These are phyloP conservation scores for Melampsora americana DNA, from an alignment of 1,284 basidiomycete genomes.

Conservation along the genomic window DNA sequence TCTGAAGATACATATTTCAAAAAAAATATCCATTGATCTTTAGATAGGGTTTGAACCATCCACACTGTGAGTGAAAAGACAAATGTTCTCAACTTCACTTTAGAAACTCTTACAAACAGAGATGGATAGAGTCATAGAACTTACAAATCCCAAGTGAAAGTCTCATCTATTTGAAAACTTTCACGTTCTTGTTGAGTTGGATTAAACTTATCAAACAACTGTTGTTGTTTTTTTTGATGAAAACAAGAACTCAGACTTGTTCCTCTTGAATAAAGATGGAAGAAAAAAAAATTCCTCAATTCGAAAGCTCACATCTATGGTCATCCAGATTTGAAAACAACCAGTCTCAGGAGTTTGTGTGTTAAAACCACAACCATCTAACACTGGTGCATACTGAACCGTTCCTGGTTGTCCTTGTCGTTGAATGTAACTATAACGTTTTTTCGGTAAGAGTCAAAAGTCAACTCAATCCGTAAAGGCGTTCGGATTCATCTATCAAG, in stretches of 20 bases:
- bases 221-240: no score
- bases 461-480: no score
- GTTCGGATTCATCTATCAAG: neutral
- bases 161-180: neutral
- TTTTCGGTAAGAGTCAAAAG: no score
- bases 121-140: neutral
- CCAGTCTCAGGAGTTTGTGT: neutral
- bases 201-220: neutral
- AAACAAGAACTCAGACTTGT: neutral
- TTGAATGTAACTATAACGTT: neutral
- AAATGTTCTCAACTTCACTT: no score
- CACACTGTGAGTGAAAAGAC: no score
- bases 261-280: neutral
- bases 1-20: no score
- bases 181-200: neutral
- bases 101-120: no score
- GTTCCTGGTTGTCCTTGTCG: constrained; percentile 5
- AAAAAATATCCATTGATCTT: no score
- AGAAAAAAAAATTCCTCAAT: neutral
- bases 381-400: neutral
- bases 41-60: no score
- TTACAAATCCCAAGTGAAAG: neutral
- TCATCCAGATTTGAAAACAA: neutral
- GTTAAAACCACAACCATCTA: neutral
- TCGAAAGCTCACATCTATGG: neutral